Conservation (phyloP, 2,329 filamentous ascomycete genomes). For the Neofusicoccum sp. region DNA sequence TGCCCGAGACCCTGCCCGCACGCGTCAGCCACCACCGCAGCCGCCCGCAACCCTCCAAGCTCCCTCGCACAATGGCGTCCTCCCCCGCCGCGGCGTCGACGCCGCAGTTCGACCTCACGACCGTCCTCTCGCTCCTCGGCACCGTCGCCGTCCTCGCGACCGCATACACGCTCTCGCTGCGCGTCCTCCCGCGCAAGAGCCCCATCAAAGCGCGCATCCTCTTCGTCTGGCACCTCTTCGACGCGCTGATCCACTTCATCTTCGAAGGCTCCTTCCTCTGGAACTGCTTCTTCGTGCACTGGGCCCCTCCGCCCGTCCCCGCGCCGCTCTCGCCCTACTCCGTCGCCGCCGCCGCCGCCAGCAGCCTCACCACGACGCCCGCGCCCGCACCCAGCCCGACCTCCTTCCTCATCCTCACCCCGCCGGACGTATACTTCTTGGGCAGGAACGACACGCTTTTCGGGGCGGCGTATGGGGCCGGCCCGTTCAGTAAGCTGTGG, state of each 20-base stretch:
- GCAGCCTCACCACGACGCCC: background rate
- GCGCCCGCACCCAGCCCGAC: conserved; percentile 28
- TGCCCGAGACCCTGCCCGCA: background rate
- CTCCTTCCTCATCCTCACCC: conserved; percentile 38
- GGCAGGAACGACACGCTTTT: conserved; percentile 55
- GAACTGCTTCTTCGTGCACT: conserved; percentile 81
- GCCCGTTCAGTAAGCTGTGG: conserved; percentile 57
- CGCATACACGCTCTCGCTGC: conserved; percentile 51
- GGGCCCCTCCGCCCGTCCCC: conserved; percentile 39
- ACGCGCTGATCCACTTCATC: conserved; percentile 85
- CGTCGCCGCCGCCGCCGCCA: conserved; percentile 27
- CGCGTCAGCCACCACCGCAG: conserved; percentile 20
- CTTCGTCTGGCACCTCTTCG: conserved; percentile 94
- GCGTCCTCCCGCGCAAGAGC: conserved; percentile 54
- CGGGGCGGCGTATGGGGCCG: conserved; percentile 57
- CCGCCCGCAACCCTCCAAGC: conserved; percentile 4
- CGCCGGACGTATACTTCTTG: conserved; percentile 53
- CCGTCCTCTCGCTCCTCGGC: conserved; percentile 54
- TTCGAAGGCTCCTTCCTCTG: conserved; percentile 91
- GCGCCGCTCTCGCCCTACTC: conserved; percentile 1
- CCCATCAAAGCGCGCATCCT: conserved; percentile 66
- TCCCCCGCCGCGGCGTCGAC: conserved; percentile 47
- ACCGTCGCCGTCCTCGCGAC: conserved; percentile 54
- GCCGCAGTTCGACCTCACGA: conserved; percentile 47
- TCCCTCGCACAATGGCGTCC: conserved; percentile 54